Evolutionary conservation across 495 filamentous ascomycete genomes (phyloP).

Genomic region (Neurospora africana): DNA sequence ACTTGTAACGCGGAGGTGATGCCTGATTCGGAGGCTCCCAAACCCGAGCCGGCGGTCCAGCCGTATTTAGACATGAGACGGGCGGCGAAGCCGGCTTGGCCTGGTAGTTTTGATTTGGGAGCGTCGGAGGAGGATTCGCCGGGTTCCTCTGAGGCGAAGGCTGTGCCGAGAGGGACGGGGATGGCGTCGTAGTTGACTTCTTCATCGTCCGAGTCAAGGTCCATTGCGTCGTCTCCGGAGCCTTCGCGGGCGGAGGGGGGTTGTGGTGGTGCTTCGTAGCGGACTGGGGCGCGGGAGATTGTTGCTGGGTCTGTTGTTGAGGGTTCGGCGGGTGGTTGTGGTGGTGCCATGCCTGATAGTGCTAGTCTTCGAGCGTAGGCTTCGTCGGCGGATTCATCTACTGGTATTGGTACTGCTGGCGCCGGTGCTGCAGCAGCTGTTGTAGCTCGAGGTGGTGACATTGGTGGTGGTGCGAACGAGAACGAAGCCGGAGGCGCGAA

Average conservation of each 20-base stretch:
- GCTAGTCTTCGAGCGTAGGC: conserved; percentile 57
- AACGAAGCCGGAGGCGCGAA: conserved; percentile 60
- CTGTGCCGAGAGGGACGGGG: conserved; percentile 3
- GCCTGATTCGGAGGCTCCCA: conserved; percentile 69
- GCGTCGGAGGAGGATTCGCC: conserved; percentile 1
- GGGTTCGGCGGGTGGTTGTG: conserved; percentile 29
- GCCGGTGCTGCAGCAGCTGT: conserved; percentile 16
- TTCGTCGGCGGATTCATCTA: conserved; percentile 59
- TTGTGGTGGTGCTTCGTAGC: conserved; percentile 59
- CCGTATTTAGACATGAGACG: conserved; percentile 87
- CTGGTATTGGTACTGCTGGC: conserved; percentile 21
- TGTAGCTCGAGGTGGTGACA: conserved; percentile 33
- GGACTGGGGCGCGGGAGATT: conserved; percentile 81
- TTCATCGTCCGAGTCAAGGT: conserved; percentile 36
- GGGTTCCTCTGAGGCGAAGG: conserved; percentile 1
- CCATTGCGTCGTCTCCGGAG: conserved; percentile 35
- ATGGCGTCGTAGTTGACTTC: conserved; percentile 35
- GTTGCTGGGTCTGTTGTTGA: conserved; percentile 34
- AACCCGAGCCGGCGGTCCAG: conserved; percentile 77
- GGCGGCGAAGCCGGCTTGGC: conserved; percentile 71
- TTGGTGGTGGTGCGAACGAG: conserved; percentile 64
- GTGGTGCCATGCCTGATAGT: conserved; percentile 32
- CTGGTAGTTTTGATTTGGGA: conserved; percentile 56
- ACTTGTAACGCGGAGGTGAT: conserved; percentile 76
- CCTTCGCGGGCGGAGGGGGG: conserved; percentile 16